A percentile compares a stretch with the other conserved stretches of the same genome.
Conservation (phyloP, 2,329 filamentous ascomycete genomes). For the Thielaviopsis populi region DNA sequence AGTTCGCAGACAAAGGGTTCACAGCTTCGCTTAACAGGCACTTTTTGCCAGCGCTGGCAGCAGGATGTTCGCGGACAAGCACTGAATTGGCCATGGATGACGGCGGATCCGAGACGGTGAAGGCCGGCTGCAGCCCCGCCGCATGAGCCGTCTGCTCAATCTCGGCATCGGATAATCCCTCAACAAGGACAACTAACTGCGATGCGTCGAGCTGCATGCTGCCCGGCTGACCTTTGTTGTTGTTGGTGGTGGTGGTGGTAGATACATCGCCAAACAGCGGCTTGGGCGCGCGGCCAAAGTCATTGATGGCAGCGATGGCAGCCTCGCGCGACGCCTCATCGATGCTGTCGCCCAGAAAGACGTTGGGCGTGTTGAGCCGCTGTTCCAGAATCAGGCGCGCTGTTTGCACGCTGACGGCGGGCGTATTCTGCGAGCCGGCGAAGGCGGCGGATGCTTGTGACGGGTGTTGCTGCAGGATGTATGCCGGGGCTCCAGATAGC, state of each 20-base stretch:
- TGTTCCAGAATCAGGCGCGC: slow-evolving; percentile 16
- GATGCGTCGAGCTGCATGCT: slow-evolving; percentile 2
- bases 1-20: slow-evolving; percentile 30
- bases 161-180: slow-evolving; percentile 37
- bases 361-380: slow-evolving; percentile 16
- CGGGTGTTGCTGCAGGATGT: slow-evolving; percentile 8
- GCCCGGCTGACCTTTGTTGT: background rate
- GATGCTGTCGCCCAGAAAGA: slow-evolving; percentile 14
- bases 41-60: slow-evolving; percentile 25
- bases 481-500: slow-evolving; percentile 12
- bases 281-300: slow-evolving; percentile 15
- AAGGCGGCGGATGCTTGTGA: background rate
- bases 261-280: slow-evolving; percentile 8
- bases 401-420: slow-evolving; percentile 10
- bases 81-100: slow-evolving; percentile 29
- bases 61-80: slow-evolving; percentile 30
- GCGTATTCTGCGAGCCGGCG: background rate
- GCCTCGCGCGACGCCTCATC: slow-evolving; percentile 13
- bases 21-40: slow-evolving; percentile 28
- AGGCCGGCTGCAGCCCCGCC: slow-evolving; percentile 26
- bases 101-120: slow-evolving; percentile 34
- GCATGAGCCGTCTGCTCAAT: slow-evolving; percentile 28
- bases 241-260: background rate
- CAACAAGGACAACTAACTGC: slow-evolving; percentile 46
- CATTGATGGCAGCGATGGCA: slow-evolving; percentile 13